These are phyloP conservation scores for Geotrichum reessii DNA, from an alignment of 1,139 yeast genomes.

Conservation along the genomic window DNA sequence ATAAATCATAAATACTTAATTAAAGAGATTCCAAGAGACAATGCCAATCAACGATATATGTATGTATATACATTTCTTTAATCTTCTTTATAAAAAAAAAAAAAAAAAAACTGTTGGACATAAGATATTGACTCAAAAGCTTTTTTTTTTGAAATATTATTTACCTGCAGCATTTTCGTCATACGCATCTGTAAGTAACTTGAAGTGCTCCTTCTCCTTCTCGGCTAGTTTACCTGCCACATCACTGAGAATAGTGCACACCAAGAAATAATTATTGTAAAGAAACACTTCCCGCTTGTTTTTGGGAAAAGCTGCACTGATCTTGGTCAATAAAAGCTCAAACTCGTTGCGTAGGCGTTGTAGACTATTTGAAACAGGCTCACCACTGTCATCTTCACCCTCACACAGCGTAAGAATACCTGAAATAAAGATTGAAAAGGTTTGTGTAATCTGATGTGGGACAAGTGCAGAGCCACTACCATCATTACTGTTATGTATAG, in stretches of 20 bases:
- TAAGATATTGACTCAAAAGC: too few species aligned
- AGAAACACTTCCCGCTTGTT: constrained; percentile 61
- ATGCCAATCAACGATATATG: neutral
- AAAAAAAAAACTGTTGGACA: too few species aligned
- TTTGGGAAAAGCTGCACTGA: constrained; percentile 30
- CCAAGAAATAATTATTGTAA: constrained; percentile 59
- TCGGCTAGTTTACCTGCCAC: constrained; percentile 44
- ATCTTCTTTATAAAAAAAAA: neutral
- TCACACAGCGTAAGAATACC: constrained; percentile 58
- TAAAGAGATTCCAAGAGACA: neutral
- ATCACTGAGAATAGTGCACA: constrained; percentile 34
- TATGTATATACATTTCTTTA: too few species aligned
- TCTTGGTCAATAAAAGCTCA: constrained; percentile 69
- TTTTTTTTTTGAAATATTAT: too few species aligned
- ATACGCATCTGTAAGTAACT: constrained; percentile 56
- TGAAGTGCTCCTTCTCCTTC: constrained; percentile 58
- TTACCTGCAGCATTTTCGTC: constrained; percentile 5
- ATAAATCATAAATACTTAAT: neutral
- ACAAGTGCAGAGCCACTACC: constrained; percentile 36
- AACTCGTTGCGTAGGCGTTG: constrained; percentile 68
- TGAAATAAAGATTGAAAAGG: constrained; percentile 67
- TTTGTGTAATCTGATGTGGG: constrained; percentile 71
- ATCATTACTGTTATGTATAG: constrained; percentile 28
- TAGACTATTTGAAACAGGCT: constrained; percentile 69
- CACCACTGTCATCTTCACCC: constrained; percentile 37